phyloP scores from a whole-genome alignment of 2,329 filamentous ascomycete genomes.

The Teratosphaeria viscida region DNA sequence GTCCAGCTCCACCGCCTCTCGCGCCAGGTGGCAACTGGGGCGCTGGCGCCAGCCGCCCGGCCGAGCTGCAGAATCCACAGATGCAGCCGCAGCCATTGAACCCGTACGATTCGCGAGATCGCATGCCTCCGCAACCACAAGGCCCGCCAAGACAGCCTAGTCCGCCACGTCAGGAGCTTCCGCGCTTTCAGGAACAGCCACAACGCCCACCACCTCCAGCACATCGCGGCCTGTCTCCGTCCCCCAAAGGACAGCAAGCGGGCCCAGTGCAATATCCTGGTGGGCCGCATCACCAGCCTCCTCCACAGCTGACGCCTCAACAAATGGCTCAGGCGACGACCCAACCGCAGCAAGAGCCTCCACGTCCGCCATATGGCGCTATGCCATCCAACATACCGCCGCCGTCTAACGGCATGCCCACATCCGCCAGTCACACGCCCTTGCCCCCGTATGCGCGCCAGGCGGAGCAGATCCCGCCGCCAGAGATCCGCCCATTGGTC shows the following conservation, averaged over 20 bases:
- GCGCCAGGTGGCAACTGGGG: slow-evolving; percentile 49
- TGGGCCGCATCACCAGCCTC: slow-evolving; percentile 39
- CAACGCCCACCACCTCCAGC: slow-evolving; percentile 36
- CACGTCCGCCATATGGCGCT: slow-evolving; percentile 13
- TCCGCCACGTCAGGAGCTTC: slow-evolving; percentile 57
- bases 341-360: slow-evolving; percentile 13
- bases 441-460: slow-evolving; percentile 58
- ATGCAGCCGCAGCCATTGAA: slow-evolving; percentile 51
- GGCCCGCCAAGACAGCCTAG: slow-evolving; percentile 42
- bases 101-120: slow-evolving; percentile 71
- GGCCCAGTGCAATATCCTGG: slow-evolving; percentile 43
- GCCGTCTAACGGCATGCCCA: slow-evolving; percentile 29
- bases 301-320: slow-evolving; percentile 43
- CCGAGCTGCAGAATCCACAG: slow-evolving; percentile 59
- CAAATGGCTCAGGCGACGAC: slow-evolving; percentile 23
- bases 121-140: slow-evolving; percentile 57
- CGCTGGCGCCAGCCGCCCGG: slow-evolving; percentile 50
- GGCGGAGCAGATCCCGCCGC: slow-evolving; percentile 40
- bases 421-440: slow-evolving; percentile 35
- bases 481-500: slow-evolving; percentile 70
- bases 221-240: slow-evolving; percentile 46
- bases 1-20: slow-evolving; percentile 49
- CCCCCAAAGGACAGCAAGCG: slow-evolving; percentile 48
- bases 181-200: slow-evolving; percentile 36
- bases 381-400: slow-evolving; percentile 12